phyloP scores from a whole-genome alignment of 2,329 filamentous ascomycete genomes.

The Graphiopsis chlorocephala region DNA sequence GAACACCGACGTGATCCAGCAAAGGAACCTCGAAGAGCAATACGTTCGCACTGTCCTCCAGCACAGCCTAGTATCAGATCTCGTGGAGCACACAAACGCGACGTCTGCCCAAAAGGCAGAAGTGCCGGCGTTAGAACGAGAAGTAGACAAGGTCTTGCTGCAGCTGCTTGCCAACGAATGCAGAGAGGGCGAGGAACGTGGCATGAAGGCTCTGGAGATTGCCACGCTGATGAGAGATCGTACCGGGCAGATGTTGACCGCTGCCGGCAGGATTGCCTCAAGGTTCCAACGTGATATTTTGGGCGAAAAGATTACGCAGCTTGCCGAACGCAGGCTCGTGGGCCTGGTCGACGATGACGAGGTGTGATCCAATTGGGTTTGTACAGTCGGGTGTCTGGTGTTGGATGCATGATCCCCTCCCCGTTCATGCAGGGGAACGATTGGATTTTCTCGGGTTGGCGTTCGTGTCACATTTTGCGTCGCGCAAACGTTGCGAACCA shows the following conservation, averaged over 20 bases:
- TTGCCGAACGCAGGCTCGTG: slow-evolving; percentile 68
- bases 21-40: slow-evolving; percentile 70
- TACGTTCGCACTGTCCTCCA: slow-evolving; percentile 74
- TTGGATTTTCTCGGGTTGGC: not conserved
- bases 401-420: not conserved
- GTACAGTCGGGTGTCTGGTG: not conserved
- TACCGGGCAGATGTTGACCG: slow-evolving; percentile 85
- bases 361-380: slow-evolving; percentile 10
- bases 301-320: slow-evolving; percentile 83
- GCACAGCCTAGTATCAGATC: slow-evolving; percentile 71
- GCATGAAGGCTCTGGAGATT: slow-evolving; percentile 92
- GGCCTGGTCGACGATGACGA: slow-evolving; percentile 59
- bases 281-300: slow-evolving; percentile 77
- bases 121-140: slow-evolving; percentile 70
- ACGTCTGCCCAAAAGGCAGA: slow-evolving; percentile 63
- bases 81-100: slow-evolving; percentile 65
- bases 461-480: not conserved
- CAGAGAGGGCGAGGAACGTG: slow-evolving; percentile 84
- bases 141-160: slow-evolving; percentile 84
- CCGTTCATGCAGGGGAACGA: not conserved
- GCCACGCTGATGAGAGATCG: slow-evolving; percentile 81
- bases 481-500: not conserved
- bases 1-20: slow-evolving; percentile 40
- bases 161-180: slow-evolving; percentile 89
- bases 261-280: slow-evolving; percentile 83